Base-by-base conservation (phyloP, 2,329 filamentous ascomycete species). In the Chaetomiaceae sp. region DNA sequence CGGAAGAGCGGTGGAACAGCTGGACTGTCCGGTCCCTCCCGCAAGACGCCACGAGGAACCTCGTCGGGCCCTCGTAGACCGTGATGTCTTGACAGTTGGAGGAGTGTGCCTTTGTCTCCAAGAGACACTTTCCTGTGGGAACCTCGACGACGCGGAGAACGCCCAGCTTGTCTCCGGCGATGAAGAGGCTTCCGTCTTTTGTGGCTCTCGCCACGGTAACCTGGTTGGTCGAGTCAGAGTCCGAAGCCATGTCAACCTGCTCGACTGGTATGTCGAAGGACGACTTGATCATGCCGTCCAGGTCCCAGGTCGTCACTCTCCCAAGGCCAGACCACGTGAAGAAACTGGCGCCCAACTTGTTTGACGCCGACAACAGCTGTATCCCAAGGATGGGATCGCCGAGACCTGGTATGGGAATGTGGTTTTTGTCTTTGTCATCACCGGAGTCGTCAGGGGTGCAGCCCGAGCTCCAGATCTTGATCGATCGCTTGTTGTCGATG, bases 21-120 rank as follows among this genome's bases (percentile, higher is more conserved):
- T 99, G 94, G 1, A 92, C 82, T n/a, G 88, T 96, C 47, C 94
- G 85, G 70, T 99, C 94, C 60, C 94, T 81, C 33, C 90, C 89
- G 66, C 87, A 91, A 11, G 86, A 91, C 17, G 89, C 92, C 61
- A 97, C 77, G 42, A 96, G 74, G 33, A 83, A 79, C 43, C 74
- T 77, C 1, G 79, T 75, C 1, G 79, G 75, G 40, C 78, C 77
- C 61, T 89, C 82, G 63, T 84, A 83, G 4, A 95, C 76, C 19
- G 85, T 82, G 61, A 97, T 86, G 62, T 87, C 88, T 36, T 89
- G 89, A 58, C 95, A 88, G 64, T 96, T 90, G 7, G 84, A 85
- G 5, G 87, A 82, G 67, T 99, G 94, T 25, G 91, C 94, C 67
- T 95, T 94, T 38, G 86, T 86, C 59, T 89, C 85, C 53, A 88